Base-by-base conservation (phyloP, 1,284 basidiomycete species). In the Rhizopogon hawkerae region DNA sequence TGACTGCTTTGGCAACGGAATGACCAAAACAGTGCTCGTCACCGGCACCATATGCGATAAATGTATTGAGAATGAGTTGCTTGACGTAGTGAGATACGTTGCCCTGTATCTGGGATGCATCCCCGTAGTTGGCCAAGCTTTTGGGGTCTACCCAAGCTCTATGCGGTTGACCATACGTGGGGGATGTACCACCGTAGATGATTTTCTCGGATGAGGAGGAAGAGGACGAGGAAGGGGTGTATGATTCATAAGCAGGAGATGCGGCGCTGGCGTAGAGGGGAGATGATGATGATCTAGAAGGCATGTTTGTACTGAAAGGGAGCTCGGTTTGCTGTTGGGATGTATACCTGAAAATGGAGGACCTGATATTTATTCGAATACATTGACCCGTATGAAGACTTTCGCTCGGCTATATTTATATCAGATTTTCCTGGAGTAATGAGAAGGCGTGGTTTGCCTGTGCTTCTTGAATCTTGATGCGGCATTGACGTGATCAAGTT, bases 11-110 rank as follows among this genome's bases (percentile, higher is more conserved):
- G 6, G 83, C 82, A 37, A 83, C 76, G 41, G 68, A 66, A 56
- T 78, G 70, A 2, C 78, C 83, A 48, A 85, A 85, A 47, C 71
- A 75, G 23, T 77, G 74, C 44, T 74, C 69, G 50, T 72, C 70
- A 10, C 81, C 83, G 14, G 84, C 79, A 16, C 83, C 83, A 52
- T 85, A 85, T 16, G 75, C 68, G 51, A 76, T 76, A 61, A 78
- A 80, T 0, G 79, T 81, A 63, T 85, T 85, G 55, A 76, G 70
- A 47, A 74, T 77, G 46, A 85, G 71, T 53, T 79, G 80, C 57
- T 85, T 85, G 45, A 81, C 72, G 54, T 71, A 72, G 51, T 72
- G 64, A 0, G 81, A 73, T 2, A 74, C 80, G 56, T 81, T 84
- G 2, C 83, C 83, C n/a, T 66, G 62, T 56, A 84, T 77, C 23